These are phyloP conservation scores for Eucalyptus albens DNA, from an alignment of 345 rosid genomes.

Conservation along the genomic window DNA sequence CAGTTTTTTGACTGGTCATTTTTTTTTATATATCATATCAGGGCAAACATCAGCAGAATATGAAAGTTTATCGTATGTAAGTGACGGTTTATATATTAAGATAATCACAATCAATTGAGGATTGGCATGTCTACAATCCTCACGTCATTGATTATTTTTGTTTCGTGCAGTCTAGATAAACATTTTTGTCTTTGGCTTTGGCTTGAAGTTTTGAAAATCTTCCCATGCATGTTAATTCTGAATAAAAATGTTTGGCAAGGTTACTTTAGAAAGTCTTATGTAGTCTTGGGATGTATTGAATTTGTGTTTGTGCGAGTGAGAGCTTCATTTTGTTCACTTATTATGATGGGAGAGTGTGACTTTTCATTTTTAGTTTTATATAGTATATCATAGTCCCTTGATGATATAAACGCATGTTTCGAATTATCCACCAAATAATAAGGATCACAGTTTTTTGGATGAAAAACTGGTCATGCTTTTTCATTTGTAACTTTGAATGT, in stretches of 20 bases:
- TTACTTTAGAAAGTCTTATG: not conserved
- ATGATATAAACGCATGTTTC: too few relatives aligned
- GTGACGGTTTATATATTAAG: not conserved
- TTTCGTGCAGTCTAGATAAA: too few relatives aligned
- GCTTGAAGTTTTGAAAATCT: not conserved
- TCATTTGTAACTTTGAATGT: too few relatives aligned
- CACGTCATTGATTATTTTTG: not conserved
- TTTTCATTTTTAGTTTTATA: too few relatives aligned
- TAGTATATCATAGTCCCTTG: too few relatives aligned
- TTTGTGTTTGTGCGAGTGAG: not conserved
- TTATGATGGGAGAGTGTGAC: not conserved
- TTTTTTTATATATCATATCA: too few relatives aligned
- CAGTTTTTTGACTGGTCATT: not conserved
- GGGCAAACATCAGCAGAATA: not conserved
- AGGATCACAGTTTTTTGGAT: too few relatives aligned
- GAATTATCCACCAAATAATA: too few relatives aligned
- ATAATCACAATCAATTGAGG: not conserved
- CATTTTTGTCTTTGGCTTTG: not conserved
- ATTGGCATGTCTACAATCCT: not conserved
- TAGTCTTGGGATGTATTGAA: not conserved
- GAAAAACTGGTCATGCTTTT: too few relatives aligned
- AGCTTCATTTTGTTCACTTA: not conserved
- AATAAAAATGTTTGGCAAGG: not conserved
- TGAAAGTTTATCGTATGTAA: not conserved
- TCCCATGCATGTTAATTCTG: not conserved